These are phyloP conservation scores for Boletus rubroflammeus DNA, from an alignment of 768 basidiomycete species.

Conservation along the genomic window DNA sequence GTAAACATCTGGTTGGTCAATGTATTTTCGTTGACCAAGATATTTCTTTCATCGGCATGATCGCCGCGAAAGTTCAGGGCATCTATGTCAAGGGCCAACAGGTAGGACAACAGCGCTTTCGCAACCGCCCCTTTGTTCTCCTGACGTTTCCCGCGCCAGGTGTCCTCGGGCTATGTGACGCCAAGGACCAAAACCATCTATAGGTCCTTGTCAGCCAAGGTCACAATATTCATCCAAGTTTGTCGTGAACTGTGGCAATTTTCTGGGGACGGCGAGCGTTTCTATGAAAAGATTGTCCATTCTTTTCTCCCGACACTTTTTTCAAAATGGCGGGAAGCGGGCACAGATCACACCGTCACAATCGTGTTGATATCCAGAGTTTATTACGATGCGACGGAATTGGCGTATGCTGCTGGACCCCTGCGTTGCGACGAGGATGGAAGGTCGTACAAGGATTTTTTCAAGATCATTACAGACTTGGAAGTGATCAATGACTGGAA, in stretches of 20 bases:
- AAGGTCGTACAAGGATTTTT: slow-evolving; percentile 91
- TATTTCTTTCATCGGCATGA: slow-evolving; percentile 77
- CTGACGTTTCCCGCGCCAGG: slow-evolving; percentile 39
- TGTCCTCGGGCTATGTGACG: slow-evolving; percentile 79
- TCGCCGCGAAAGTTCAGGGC: slow-evolving; percentile 75
- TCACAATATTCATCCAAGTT: slow-evolving; percentile 94
- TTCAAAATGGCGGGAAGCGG: slow-evolving; percentile 74
- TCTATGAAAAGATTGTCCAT: slow-evolving; percentile 96
- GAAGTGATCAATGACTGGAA: slow-evolving; percentile 89
- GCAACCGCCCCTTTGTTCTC: not conserved
- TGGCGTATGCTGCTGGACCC: slow-evolving; percentile 80
- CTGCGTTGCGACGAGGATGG: slow-evolving; percentile 72
- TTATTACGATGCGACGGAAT: slow-evolving; percentile 77
- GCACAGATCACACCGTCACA: slow-evolving; percentile 90
- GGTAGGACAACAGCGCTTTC: slow-evolving; percentile 35
- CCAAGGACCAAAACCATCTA: slow-evolving; percentile 84
- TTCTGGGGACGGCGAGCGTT: slow-evolving; percentile 91
- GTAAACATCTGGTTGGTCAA: slow-evolving; percentile 73
- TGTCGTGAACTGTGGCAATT: slow-evolving; percentile 97
- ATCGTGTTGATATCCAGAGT: slow-evolving; percentile 94
- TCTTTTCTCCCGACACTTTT: slow-evolving; percentile 93
- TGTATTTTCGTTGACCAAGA: slow-evolving; percentile 85
- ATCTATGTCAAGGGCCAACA: slow-evolving; percentile 71
- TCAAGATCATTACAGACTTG: slow-evolving; percentile 90
- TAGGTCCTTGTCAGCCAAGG: slow-evolving; percentile 85